Evolutionary conservation across 2,329 filamentous ascomycete genomes (phyloP), one percentile per base, ranked within the genome.

Genomic region (Fusarium nematophilum): DNA sequence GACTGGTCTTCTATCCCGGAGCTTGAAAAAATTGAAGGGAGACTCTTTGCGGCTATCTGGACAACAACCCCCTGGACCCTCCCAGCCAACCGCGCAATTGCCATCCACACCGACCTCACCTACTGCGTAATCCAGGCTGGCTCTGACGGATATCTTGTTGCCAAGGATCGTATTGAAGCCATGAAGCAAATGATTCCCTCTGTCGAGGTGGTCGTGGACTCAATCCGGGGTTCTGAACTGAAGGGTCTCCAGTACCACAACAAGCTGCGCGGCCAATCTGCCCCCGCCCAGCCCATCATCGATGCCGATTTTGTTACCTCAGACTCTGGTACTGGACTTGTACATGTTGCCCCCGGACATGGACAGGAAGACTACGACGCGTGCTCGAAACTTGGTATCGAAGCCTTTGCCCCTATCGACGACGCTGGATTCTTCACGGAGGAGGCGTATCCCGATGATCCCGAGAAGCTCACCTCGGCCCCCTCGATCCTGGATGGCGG

Each of bases 41-140:
- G 80, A 5, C 71, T 97, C 9, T 90, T 84, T 72, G 92, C 90
- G n/a, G 83, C 95, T n/a, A 91, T 98, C 45, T 99, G 95, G 95
- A 99, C 95, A 2, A 99, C 95, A 0, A 99, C 95, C 1, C 95
- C 95, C 0, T 99, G 95, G 95, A 99, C 95, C 0, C 80, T 99
- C 5, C 94, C 95, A 1, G 93, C 94, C 2, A 99, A 99, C 73
- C 87, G 87, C 71, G 93, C 92, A 0, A 93, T 99, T 72, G 93
- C 92, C 3, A 83, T 98, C 29, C 87, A 92, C 67, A 79, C 85
- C 6, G 86, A 91, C 31, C 77, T 98, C 57, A 79, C 86, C 36
- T 99, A 98, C 72, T 81, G 82, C 4, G 75, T 96, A 15, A 78
- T 96, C 30, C 78, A 82, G 49, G 79, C 84, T 2, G 79, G 79